These are phyloP conservation scores for Trichoderma lentiforme DNA, from an alignment of 2,329 filamentous ascomycete species.

Conservation along the genomic window DNA sequence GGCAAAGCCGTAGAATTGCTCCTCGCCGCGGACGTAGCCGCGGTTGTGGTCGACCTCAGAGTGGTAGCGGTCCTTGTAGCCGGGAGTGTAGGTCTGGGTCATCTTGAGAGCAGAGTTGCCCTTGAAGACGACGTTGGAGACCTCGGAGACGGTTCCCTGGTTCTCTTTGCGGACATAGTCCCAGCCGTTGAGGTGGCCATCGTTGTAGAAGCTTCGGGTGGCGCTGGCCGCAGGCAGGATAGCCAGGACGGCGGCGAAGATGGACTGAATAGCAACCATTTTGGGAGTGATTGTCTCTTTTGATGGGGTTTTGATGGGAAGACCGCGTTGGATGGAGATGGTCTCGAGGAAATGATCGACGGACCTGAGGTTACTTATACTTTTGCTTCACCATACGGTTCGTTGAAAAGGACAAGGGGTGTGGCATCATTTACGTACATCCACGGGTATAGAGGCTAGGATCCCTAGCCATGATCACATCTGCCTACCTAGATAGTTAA, in stretches of 20 bases:
- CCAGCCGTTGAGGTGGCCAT: constrained; percentile 42
- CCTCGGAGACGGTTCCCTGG: constrained; percentile 40
- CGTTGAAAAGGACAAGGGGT: background rate
- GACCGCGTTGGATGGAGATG: background rate
- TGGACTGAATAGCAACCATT: constrained; percentile 18
- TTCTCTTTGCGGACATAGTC: constrained; percentile 38
- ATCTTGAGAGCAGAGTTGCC: constrained; percentile 42
- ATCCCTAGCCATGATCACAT: background rate
- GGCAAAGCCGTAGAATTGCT: constrained; percentile 48
- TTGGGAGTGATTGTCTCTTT: background rate
- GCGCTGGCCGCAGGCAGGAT: constrained; percentile 29
- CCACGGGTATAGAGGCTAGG: background rate
- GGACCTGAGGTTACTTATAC: constrained; percentile 6
- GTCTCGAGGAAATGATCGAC: background rate
- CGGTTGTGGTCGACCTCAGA: constrained; percentile 44
- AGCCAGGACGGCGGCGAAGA: constrained; percentile 22
- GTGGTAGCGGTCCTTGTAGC: constrained; percentile 46
- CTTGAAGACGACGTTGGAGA: constrained; percentile 40
- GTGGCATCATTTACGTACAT: background rate
- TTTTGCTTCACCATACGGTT: background rate
- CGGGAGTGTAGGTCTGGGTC: constrained; percentile 41
- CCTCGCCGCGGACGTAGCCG: constrained; percentile 44
- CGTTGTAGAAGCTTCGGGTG: constrained; percentile 40
- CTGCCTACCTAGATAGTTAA: background rate
- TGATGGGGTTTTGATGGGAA: background rate